Percentiles rank a stretch among this genome's conserved stretches.
These are phyloP conservation scores for Ichthyophthirius multifiliis DNA, from an alignment of 169 alveolate genomes.

Conservation along the genomic window DNA sequence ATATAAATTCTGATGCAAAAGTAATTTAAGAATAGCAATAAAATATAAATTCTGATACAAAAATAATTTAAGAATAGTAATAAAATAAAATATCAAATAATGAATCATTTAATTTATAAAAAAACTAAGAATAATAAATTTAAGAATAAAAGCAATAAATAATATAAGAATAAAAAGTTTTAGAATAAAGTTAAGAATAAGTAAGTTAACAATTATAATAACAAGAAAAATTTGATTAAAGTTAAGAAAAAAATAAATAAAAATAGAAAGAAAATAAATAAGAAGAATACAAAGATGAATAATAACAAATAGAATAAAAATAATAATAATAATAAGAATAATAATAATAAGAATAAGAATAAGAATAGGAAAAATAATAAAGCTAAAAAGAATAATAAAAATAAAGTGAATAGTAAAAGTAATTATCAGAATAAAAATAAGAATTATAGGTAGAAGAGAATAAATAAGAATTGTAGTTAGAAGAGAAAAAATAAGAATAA, in stretches of 20 bases:
- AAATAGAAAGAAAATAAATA: not conserved
- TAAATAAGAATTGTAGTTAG: not conserved
- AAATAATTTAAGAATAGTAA: not conserved
- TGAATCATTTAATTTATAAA: not conserved
- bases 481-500: not conserved
- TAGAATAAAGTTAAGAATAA: not conserved
- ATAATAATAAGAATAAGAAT: not conserved
- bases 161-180: not conserved
- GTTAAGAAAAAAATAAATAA: not conserved
- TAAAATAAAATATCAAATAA: not conserved
- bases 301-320: not conserved
- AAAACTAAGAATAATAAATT: not conserved
- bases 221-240: not conserved
- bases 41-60: not conserved
- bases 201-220: not conserved
- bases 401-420: not conserved
- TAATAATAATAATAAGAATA: not conserved
- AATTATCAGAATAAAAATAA: not conserved
- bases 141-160: not conserved
- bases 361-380: not conserved
- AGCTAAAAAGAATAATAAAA: not conserved
- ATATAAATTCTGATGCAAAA: not conserved
- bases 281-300: not conserved
- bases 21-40: not conserved
- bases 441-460: not conserved